A percentile compares a stretch with the other conserved stretches of the same genome.
phyloP scores from a whole-genome alignment of 2,329 filamentous ascomycete species.

The Monilinia vaccinii-corymbosi region DNA sequence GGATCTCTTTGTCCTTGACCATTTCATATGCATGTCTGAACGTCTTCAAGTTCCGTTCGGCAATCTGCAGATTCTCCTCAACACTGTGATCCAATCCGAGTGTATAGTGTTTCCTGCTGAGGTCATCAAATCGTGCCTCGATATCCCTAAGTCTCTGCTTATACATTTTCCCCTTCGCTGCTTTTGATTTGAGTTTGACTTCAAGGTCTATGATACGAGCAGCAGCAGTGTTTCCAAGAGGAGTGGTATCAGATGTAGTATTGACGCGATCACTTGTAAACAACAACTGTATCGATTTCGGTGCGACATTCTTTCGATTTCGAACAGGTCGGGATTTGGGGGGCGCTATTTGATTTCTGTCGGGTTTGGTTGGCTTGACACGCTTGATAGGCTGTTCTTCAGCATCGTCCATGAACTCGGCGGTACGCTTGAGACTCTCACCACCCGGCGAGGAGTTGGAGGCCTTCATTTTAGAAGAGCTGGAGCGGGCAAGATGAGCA shows the following conservation, averaged over 20 bases:
- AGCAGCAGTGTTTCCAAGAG: neutral
- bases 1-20: no score
- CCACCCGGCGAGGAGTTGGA: neutral
- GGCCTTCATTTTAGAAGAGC: no score
- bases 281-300: neutral
- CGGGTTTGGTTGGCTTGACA: neutral
- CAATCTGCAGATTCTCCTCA: no score
- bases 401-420: neutral
- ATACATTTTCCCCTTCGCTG: neutral
- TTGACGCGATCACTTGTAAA: neutral
- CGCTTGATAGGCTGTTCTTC: neutral
- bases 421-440: neutral
- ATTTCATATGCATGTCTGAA: neutral
- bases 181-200: neutral
- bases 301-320: neutral
- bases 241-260: no score
- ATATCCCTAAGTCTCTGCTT: neutral
- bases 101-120: neutral
- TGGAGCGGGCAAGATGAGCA: neutral
- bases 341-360: no score
- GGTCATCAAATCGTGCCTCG: neutral
- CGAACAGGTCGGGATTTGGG: neutral
- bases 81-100: no score
- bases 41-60: no score
- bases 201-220: neutral